A percentile compares a stretch with the other conserved stretches of the same genome.
Conservation (phyloP, 2,329 filamentous ascomycete genomes). For the Lecanoromycetidae sp. region DNA sequence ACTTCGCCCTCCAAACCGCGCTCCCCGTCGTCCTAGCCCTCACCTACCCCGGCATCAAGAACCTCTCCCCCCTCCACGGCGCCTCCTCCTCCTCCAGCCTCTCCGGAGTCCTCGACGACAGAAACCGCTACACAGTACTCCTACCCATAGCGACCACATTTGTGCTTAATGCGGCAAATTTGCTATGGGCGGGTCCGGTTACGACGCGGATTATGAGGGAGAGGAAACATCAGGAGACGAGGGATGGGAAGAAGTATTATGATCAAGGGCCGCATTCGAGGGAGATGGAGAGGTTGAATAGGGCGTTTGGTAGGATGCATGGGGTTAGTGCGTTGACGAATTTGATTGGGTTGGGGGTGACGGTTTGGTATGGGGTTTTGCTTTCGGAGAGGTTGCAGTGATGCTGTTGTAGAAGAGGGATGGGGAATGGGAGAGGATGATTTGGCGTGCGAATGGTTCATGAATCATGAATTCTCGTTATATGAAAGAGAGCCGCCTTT, state of each 20-base stretch:
- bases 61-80: slow-evolving; percentile 18
- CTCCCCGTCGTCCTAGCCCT: slow-evolving; percentile 61
- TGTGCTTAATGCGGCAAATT: slow-evolving; percentile 58
- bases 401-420: not conserved
- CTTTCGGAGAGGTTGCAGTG: slow-evolving; percentile 52
- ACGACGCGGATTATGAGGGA: slow-evolving; percentile 64
- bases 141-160: slow-evolving; percentile 59
- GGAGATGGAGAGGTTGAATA: slow-evolving; percentile 73
- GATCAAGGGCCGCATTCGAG: slow-evolving; percentile 67
- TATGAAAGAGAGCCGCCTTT: too few species aligned
- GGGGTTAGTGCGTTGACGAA: slow-evolving; percentile 72
- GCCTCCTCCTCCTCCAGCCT: not conserved
- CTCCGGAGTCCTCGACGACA: slow-evolving; percentile 44
- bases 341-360: slow-evolving; percentile 54
- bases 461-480: too few species aligned
- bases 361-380: slow-evolving; percentile 65
- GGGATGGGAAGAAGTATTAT: slow-evolving; percentile 78
- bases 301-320: slow-evolving; percentile 66
- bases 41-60: slow-evolving; percentile 60
- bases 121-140: slow-evolving; percentile 53
- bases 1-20: slow-evolving; percentile 72
- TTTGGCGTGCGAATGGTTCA: too few species aligned
- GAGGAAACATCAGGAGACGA: slow-evolving; percentile 70
- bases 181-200: slow-evolving; percentile 58
- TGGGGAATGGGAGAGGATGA: not conserved